phyloP scores from a whole-genome alignment of 129 eudicot genomes.

The Artemisia argyi region DNA sequence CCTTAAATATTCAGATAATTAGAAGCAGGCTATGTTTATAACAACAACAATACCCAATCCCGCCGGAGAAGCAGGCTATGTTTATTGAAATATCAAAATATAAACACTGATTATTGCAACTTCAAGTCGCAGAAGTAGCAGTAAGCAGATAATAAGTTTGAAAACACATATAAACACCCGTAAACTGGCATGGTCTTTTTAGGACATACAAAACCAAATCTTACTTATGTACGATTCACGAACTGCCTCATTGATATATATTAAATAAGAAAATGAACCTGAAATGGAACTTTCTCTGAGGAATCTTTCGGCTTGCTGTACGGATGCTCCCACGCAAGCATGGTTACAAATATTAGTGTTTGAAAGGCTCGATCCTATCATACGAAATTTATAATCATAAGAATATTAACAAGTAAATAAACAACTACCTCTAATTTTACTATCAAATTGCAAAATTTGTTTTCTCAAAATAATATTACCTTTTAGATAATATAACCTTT shows the following conservation, averaged over 20 bases:
- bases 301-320: constrained; percentile 44
- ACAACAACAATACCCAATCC: too few relatives aligned
- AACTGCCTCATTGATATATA: too few relatives aligned
- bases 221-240: too few relatives aligned
- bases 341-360: constrained; percentile 74
- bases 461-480: not conserved
- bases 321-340: constrained; percentile 97
- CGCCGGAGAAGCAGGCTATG: too few relatives aligned
- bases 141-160: too few relatives aligned
- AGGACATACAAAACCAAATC: not conserved
- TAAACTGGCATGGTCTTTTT: not conserved
- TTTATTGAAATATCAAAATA: too few relatives aligned
- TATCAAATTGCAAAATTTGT: not conserved
- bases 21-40: too few relatives aligned
- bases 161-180: too few relatives aligned
- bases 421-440: not conserved
- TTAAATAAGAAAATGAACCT: constrained; percentile 33
- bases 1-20: too few relatives aligned
- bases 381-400: constrained; percentile 10
- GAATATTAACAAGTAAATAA: not conserved
- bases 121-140: too few relatives aligned
- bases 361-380: constrained; percentile 83
- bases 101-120: too few relatives aligned
- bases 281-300: constrained; percentile 43
- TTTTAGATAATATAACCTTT: not conserved